These are phyloP conservation scores for Syzygium aromaticum DNA, from an alignment of 345 rosid species.

Conservation along the genomic window DNA sequence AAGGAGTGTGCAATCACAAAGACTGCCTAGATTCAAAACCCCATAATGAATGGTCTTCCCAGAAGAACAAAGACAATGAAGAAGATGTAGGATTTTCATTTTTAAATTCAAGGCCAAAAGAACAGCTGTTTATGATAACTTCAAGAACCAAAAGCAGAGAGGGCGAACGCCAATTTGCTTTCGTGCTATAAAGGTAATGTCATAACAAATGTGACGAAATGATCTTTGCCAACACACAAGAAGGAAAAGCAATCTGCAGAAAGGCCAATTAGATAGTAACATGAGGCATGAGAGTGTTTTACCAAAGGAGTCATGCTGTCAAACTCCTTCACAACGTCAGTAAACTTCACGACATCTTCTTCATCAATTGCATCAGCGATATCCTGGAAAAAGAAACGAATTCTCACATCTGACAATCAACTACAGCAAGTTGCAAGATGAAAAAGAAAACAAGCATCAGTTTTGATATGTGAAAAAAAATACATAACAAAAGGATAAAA, in stretches of 20 bases:
- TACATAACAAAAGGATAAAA: neutral
- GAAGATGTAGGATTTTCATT: neutral
- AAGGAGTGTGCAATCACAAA: neutral
- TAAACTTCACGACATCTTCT: conserved; percentile 88
- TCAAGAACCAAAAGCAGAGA: neutral
- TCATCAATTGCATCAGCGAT: conserved; percentile 84
- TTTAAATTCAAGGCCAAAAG: neutral
- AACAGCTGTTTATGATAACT: neutral
- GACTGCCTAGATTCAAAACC: neutral
- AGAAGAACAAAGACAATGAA: neutral
- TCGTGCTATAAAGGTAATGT: neutral
- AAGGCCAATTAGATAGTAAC: neutral
- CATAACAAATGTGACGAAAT: neutral
- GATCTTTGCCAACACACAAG: neutral
- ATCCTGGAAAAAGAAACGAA: conserved; percentile 32
- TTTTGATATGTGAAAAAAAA: neutral
- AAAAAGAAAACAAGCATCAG: neutral
- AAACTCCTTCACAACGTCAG: conserved; percentile 86
- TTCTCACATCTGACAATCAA: neutral
- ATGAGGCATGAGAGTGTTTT: neutral
- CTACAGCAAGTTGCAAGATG: neutral
- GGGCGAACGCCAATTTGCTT: neutral
- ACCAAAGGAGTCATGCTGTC: conserved; percentile 99
- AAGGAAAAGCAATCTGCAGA: neutral
- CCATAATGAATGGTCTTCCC: neutral